Percentiles rank a stretch among this genome's conserved stretches.
phyloP scores from a whole-genome alignment of 73 alveolate genomes.

The Uronychia setigera region DNA sequence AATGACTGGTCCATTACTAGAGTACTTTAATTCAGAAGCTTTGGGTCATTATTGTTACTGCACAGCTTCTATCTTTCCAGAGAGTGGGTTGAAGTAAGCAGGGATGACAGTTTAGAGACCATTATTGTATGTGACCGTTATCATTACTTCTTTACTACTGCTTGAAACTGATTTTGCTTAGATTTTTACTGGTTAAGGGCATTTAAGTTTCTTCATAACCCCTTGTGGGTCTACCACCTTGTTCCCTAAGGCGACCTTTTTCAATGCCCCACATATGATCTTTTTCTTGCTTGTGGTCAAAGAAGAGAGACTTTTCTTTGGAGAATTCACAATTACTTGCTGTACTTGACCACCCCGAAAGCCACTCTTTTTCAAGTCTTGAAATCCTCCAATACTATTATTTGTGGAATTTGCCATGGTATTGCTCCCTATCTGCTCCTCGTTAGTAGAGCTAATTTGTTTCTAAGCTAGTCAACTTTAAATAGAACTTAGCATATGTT shows the following conservation, averaged over 20 bases:
- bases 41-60: background rate
- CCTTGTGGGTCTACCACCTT: background rate
- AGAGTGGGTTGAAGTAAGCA: background rate
- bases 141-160: background rate
- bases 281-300: background rate
- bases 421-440: background rate
- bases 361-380: too few species aligned
- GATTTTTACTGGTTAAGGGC: background rate
- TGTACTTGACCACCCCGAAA: too few species aligned
- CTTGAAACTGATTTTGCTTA: background rate
- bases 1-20: too few species aligned
- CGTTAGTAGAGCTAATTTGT: background rate
- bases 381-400: too few species aligned
- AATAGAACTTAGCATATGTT: background rate
- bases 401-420: too few species aligned
- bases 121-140: background rate
- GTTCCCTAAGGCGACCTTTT: background rate
- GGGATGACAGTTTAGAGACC: background rate
- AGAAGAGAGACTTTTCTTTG: background rate
- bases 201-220: background rate
- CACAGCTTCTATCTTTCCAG: background rate
- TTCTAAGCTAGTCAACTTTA: background rate
- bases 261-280: background rate
- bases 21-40: too few species aligned
- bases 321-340: too few species aligned